Base-by-base conservation (phyloP, 1,139 yeast genomes). In the Yamadazyma siamensis region DNA sequence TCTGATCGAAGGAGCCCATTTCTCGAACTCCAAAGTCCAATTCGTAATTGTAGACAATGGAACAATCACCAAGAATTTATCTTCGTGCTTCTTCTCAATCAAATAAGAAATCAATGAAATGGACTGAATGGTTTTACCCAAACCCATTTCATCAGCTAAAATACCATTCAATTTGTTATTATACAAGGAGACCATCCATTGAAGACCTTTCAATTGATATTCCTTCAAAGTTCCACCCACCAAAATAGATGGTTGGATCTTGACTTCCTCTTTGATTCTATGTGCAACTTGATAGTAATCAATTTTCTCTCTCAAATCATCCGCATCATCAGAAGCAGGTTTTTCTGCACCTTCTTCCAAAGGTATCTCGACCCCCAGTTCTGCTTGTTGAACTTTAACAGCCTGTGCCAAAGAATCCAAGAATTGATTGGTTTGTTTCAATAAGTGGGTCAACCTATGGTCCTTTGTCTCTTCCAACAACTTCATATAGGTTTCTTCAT, bases 141-240 rank as follows among this genome's bases (percentile, higher is more conserved):
- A 66, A 10, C 97, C 97, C 97, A 89, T 88, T 59, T 94, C 99
- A 61, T 94, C 97, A 5, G 97, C 97, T 37, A 89, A 65, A 40
- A 89, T 89, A 65, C 97, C 97, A 55, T 91, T 89, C 50, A 91
- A 70, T 55, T 88, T 91, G 59, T 91, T 91, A 56, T 91, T 91
- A 57, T 75, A 89, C 38, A 91, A 69, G 0, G 97, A 89, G 4
- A 89, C 95, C 97, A 91, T 89, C 98, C 97, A 89, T 56, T 91
- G 96, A 37, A 89, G 68, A 54, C 97, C 97, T 59, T 86, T 87
- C 39, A 89, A 27, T 63, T 89, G 97, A 54, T 91, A 91, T 51
- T 91, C 98, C 57, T 91, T 91, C 52, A 91, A 69, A 1, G 77
- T 74, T 41, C 98, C 98, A 33, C 98, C 98, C 27, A 80, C 73